Conservation (phyloP, 495 filamentous ascomycete species). For the Recurvomyces mirabilis region DNA sequence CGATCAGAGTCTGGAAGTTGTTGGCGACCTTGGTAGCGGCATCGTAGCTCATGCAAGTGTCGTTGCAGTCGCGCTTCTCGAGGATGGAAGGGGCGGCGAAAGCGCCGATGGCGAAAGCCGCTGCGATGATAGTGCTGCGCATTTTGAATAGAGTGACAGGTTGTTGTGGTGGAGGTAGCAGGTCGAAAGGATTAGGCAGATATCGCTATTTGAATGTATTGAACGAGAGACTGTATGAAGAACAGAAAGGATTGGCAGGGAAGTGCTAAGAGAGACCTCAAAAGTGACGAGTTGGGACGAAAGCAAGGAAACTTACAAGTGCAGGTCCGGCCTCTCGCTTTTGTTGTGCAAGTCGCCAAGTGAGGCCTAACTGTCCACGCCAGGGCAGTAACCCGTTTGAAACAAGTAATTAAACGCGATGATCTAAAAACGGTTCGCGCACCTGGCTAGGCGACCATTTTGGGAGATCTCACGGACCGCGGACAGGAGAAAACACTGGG, state of each 20-base stretch:
- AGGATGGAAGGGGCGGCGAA: constrained; percentile 45
- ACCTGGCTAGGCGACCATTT: not conserved
- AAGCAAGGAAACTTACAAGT: not conserved
- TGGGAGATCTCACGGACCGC: not conserved
- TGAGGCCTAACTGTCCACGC: not conserved
- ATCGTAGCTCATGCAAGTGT: constrained; percentile 19
- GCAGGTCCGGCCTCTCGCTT: not conserved
- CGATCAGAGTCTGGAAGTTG: constrained; percentile 18
- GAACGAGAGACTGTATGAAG: not conserved
- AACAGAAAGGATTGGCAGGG: not conserved
- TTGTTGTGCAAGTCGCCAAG: constrained; percentile 7
- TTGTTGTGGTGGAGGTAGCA: not conserved
- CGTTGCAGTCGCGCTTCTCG: constrained; percentile 35
- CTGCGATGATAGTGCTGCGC: constrained; percentile 54
- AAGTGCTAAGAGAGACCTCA: not conserved
- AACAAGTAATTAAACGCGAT: constrained; percentile 9
- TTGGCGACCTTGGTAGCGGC: constrained; percentile 7
- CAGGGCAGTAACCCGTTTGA: constrained; percentile 4
- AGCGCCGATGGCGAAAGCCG: constrained; percentile 51
- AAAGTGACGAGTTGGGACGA: not conserved
- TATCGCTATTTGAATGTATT: not conserved
- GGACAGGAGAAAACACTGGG: too few species aligned
- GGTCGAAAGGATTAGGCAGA: not conserved
- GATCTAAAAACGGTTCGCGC: constrained; percentile 1
- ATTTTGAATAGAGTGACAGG: constrained; percentile 32